Evolutionary conservation across 1,139 yeast genomes (phyloP).

Genomic region (Hansenula lynferdii): DNA sequence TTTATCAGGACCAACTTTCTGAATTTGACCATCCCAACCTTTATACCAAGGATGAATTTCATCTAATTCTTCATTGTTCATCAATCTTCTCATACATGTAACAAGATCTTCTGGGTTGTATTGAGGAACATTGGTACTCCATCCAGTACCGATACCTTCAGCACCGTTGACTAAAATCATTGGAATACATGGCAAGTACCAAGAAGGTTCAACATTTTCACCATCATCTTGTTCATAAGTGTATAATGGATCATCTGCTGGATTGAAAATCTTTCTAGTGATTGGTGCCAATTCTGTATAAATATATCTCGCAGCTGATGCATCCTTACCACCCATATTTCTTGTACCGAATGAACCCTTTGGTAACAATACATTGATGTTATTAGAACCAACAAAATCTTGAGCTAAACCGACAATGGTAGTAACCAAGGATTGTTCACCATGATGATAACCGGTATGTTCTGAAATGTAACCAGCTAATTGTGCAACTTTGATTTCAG

Average conservation of each 20-base stretch:
- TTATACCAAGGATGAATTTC: constrained; percentile 93
- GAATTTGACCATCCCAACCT: constrained; percentile 90
- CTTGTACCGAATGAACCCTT: constrained; percentile 97
- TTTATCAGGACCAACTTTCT: constrained; percentile 56
- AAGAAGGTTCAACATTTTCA: constrained; percentile 90
- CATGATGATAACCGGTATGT: constrained; percentile 94
- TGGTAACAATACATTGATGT: constrained; percentile 79
- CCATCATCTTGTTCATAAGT: constrained; percentile 90
- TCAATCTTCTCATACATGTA: constrained; percentile 61
- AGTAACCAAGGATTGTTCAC: constrained; percentile 82
- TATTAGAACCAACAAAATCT: constrained; percentile 90
- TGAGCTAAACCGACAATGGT: constrained; percentile 95
- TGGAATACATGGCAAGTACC: constrained; percentile 92
- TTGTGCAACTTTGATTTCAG: constrained; percentile 87
- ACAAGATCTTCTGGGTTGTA: constrained; percentile 86
- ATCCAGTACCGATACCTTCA: constrained; percentile 99
- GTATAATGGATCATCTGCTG: constrained; percentile 75
- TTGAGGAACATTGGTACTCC: constrained; percentile 93
- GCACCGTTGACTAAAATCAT: constrained; percentile 92
- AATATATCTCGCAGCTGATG: constrained; percentile 97
- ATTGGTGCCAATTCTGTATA: constrained; percentile 78
- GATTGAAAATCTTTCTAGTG: constrained; percentile 72
- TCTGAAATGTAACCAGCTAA: constrained; percentile 88
- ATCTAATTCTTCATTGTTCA: constrained; percentile 66
- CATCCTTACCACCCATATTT: constrained; percentile 97